Evolutionary conservation across 352 stramenopile genomes (phyloP).

Genomic region (Peronospora belbahrii): DNA sequence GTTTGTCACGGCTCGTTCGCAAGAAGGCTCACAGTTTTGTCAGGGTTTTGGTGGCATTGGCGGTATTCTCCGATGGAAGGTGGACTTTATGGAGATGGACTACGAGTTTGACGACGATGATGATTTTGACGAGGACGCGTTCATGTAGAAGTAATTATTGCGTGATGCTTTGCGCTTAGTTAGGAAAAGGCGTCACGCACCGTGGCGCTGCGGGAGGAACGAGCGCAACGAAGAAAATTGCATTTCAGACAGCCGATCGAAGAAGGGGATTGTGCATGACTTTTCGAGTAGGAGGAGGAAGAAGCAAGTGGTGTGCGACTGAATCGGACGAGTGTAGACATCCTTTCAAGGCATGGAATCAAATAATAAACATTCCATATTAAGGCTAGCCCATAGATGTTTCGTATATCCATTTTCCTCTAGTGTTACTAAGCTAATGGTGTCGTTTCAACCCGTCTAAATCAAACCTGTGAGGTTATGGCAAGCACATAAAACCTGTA

Average conservation of each 20-base stretch:
- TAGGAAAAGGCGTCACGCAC: constrained; percentile 27
- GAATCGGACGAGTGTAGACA: constrained; percentile 15
- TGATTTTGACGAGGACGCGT: constrained; percentile 80
- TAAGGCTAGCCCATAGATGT: no score
- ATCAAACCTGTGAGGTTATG: no score
- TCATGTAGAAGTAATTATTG: constrained; percentile 83
- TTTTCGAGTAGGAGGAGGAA: constrained; percentile 18
- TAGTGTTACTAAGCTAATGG: constrained; percentile 5
- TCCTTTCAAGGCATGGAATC: constrained; percentile 21
- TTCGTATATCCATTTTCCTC: background rate
- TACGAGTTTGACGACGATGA: constrained; percentile 89
- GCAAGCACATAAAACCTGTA: no score
- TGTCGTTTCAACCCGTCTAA: no score
- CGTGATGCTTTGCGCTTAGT: constrained; percentile 31
- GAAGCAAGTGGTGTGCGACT: constrained; percentile 4
- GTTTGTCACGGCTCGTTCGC: constrained; percentile 97
- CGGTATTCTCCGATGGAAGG: constrained; percentile 97
- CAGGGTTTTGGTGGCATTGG: constrained; percentile 99
- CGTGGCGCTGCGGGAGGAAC: constrained; percentile 29
- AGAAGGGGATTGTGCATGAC: constrained; percentile 17
- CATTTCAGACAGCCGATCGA: constrained; percentile 13
- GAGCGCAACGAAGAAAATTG: constrained; percentile 19
- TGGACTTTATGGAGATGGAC: constrained; percentile 97
- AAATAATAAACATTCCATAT: constrained; percentile 20
- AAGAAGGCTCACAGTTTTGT: constrained; percentile 99